Conservation (phyloP, 2,329 filamentous ascomycete genomes). For the Claviceps capensis region DNA sequence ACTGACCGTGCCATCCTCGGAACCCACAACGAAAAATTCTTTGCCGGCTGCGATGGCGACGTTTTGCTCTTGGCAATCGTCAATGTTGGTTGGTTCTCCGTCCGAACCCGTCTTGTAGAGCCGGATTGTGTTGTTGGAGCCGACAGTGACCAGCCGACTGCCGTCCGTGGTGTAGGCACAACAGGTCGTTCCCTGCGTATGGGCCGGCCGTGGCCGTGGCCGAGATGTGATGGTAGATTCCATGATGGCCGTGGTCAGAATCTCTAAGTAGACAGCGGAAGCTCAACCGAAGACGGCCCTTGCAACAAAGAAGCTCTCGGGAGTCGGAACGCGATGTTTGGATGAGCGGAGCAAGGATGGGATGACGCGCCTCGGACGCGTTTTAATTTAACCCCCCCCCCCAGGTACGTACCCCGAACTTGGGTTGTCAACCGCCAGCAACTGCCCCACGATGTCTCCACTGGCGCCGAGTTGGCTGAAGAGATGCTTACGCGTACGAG, state of each 20-base stretch:
- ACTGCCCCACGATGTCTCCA: constrained; percentile 2
- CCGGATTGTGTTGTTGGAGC: constrained; percentile 85
- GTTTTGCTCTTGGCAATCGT: constrained; percentile 82
- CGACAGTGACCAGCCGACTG: constrained; percentile 74
- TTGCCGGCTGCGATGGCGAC: constrained; percentile 62
- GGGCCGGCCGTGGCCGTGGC: constrained; percentile 51
- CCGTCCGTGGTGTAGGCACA: constrained; percentile 86
- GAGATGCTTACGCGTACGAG: neutral
- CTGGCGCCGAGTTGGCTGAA: neutral
- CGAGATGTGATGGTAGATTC: constrained; percentile 24
- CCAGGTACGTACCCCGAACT: neutral
- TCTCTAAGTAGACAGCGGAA: neutral
- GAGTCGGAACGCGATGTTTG: neutral
- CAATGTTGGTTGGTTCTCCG: constrained; percentile 83
- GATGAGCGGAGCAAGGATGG: neutral
- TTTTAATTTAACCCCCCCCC: constrained; percentile 11
- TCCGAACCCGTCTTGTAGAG: constrained; percentile 85
- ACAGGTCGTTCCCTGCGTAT: constrained; percentile 77
- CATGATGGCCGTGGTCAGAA: constrained; percentile 10
- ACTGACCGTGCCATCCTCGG: constrained; percentile 92
- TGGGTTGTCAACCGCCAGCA: neutral
- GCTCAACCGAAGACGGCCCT: neutral
- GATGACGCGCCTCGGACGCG: constrained; percentile 28
- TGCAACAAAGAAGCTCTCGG: neutral
- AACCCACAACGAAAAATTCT: constrained; percentile 75